Conservation (phyloP, 2,329 filamentous ascomycete genomes). For the Septoria linicola region DNA sequence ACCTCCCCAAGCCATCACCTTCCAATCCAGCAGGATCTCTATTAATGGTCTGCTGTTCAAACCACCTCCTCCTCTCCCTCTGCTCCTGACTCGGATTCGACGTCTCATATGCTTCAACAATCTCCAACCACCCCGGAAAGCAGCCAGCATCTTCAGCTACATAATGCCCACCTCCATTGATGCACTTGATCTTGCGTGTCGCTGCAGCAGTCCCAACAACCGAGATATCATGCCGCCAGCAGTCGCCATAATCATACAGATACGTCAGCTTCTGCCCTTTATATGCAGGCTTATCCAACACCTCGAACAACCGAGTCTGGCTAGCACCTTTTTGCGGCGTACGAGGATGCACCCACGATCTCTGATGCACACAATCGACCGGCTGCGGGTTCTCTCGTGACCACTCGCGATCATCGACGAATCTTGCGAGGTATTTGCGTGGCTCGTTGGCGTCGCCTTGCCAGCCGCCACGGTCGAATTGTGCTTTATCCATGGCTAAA, state of each 20-base stretch:
- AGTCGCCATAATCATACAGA: conserved; percentile 33
- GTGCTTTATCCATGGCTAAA: conserved; percentile 6
- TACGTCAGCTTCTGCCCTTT: conserved; percentile 21
- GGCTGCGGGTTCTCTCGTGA: background rate
- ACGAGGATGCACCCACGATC: conserved; percentile 19
- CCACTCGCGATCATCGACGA: conserved; percentile 10
- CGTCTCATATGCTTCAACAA: conserved; percentile 37
- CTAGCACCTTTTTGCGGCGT: conserved; percentile 22
- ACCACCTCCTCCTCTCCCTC: conserved; percentile 34
- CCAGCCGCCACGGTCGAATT: background rate
- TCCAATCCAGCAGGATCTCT: conserved; percentile 29
- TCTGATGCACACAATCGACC: conserved; percentile 18
- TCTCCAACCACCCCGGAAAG: conserved; percentile 32
- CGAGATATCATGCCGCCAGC: conserved; percentile 32
- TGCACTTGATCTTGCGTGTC: conserved; percentile 27
- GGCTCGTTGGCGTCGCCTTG: conserved; percentile 3
- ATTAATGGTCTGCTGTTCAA: conserved; percentile 31
- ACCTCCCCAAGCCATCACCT: conserved; percentile 25
- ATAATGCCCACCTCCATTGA: conserved; percentile 34
- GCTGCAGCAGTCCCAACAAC: conserved; percentile 22
- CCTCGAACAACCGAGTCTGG: conserved; percentile 20
- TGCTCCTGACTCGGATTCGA: conserved; percentile 29
- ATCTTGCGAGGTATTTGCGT: conserved; percentile 12
- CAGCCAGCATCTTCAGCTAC: conserved; percentile 38
- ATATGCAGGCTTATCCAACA: conserved; percentile 22